Evolutionary conservation across 331 rosid genomes (phyloP), one percentile per base, ranked within the genome.

Genomic region (Malus hybrid): DNA sequence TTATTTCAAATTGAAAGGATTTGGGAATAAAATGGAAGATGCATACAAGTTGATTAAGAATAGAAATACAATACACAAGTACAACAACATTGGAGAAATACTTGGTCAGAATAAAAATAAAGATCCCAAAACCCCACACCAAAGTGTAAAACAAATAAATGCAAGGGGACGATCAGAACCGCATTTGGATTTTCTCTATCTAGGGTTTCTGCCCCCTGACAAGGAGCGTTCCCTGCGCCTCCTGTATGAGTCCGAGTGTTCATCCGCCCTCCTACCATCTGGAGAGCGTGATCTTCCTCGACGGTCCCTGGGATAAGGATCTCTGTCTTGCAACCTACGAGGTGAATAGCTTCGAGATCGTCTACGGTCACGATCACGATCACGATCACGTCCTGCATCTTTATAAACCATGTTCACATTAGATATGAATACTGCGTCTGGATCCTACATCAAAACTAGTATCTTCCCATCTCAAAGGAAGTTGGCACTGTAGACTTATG

Each of bases 251-350:
- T 73, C 77, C 29, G 78, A 73, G 56, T 79, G 70, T 63, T 70
- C 82, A 73, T 82, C 79, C 30, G 28, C 22, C 74, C 80, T 79
- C 81, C 82, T 76, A 48, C 29, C 63, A 30, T 71, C 66, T 36
- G 88, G 88, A 56, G 86, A 84, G 58, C 76, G 83, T 36, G 86
- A 88, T 70, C 86, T 77, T 70, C 84, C 80, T 55, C 78, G 80
- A 46, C 48, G 78, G 46, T 80, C 82, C 82, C 83, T 80, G 22
- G 87, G 76, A 32, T 67, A 30, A 32, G 77, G 34, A 73, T 78
- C 86, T 76, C 77, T 79, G 75, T 79, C 90, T 57, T 24, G 82
- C 81, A 72, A 29, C 26, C 78, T 74, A n/a, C 39, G 80, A 10
- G 86, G 88, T 5, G 89, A 86, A 68, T 80, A 72, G 82, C 89